Evolutionary conservation across 2,329 filamentous ascomycete species (phyloP).

Genomic region (Colletotrichum australisinense): DNA sequence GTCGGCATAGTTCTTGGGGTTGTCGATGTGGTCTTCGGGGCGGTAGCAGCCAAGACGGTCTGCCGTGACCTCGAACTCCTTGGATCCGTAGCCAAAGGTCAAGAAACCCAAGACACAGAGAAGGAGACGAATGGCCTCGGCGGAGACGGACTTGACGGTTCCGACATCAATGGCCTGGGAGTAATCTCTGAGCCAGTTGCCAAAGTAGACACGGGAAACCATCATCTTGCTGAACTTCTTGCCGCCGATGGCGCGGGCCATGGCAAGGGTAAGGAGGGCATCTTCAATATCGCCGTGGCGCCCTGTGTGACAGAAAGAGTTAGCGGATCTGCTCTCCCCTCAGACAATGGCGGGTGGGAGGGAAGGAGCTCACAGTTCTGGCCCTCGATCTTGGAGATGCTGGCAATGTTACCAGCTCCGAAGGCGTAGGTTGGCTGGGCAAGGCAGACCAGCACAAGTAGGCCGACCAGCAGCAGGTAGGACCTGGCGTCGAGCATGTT

Average conservation of each 20-base stretch:
- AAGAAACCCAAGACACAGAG: constrained; percentile 92
- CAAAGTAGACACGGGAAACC: constrained; percentile 93
- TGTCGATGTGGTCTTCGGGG: constrained; percentile 86
- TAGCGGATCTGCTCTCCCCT: constrained; percentile 23
- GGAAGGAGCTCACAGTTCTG: constrained; percentile 74
- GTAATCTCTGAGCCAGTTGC: constrained; percentile 95
- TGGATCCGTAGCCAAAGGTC: constrained; percentile 85
- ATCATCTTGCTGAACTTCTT: constrained; percentile 92
- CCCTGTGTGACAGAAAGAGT: constrained; percentile 59
- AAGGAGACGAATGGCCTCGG: constrained; percentile 89
- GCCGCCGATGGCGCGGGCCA: constrained; percentile 62
- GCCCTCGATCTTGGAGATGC: constrained; percentile 83
- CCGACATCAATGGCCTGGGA: constrained; percentile 94
- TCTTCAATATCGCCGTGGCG: constrained; percentile 95
- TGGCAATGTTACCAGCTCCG: constrained; percentile 89
- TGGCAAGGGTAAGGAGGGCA: constrained; percentile 78
- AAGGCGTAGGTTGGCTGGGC: constrained; percentile 80
- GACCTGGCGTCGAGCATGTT: constrained; percentile 62
- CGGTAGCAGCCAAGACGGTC: constrained; percentile 85
- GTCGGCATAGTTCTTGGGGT: constrained; percentile 82
- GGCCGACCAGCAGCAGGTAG: constrained; percentile 63
- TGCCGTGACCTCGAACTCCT: constrained; percentile 86
- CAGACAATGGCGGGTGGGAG: background rate
- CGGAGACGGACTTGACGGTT: constrained; percentile 89
- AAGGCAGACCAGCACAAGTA: constrained; percentile 73